Evolutionary conservation across 2,329 filamentous ascomycete genomes (phyloP), one percentile per base, ranked within the genome.

Genomic region (Epichloe baconii): DNA sequence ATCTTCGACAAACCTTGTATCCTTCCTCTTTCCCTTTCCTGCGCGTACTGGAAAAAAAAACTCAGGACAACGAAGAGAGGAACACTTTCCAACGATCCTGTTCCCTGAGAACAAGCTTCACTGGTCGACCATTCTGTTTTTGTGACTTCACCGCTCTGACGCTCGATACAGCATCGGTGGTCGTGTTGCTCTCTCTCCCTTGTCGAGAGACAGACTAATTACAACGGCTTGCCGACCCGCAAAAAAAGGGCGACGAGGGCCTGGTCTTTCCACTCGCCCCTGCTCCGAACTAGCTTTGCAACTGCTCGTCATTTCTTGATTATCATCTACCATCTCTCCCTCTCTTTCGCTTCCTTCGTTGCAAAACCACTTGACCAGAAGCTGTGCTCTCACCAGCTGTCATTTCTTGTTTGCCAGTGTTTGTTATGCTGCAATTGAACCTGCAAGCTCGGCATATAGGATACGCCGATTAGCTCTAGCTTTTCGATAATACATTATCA

Each of bases 221-320:
- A 37, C 15, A 36, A 31, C 38, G 19, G 15, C 47, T 21, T 31
- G 17, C 31, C 38, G 47, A 48, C 48, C 51, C 51, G 44, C 48
- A 47, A 48, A 49, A 50, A 50, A 47, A 52, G 51, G 50, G 38
- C 52, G 40, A 52, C 43, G 35, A 44, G 35, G 44, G 21, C 46
- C 47, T 48, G n/a, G 43, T 45, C 48, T 37, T 47, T 47, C 37
- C 43, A 36, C 42, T n/a, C 45, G 40, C 40, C 45, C 46, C 47
- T 46, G 36, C 43, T 43, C 31, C 23, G 44, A 34, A 34, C 51
- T 43, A 49, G 42, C 41, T 50, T 37, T 35, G 47, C 36, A 26
- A 26, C 31, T 48, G 42, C 42, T 51, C 19, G 41, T 44, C 38
- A 53, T 35, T 26, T 51, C 49, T 48, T 43, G 41, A 49, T 46